Conservation (phyloP, 2,329 filamentous ascomycete species). For the Pseudogymnoascus sp. region DNA sequence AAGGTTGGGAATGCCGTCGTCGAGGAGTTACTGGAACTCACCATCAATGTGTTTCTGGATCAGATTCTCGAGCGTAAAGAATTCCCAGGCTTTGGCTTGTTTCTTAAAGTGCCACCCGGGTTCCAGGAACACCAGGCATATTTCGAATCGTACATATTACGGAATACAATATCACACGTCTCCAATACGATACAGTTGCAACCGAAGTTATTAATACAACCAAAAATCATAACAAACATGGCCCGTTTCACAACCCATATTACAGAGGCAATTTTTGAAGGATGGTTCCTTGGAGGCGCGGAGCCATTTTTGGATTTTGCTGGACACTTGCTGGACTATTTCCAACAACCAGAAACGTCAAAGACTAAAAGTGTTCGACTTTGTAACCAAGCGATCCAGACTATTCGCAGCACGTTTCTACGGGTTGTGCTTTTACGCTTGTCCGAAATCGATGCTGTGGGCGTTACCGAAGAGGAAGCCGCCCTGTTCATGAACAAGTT, state of each 20-base stretch:
- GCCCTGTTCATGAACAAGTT: constrained; percentile 74
- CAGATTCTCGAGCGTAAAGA: constrained; percentile 82
- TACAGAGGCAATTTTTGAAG: constrained; percentile 86
- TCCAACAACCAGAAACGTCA: constrained; percentile 77
- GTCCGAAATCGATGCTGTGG: constrained; percentile 69
- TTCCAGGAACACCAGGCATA: constrained; percentile 93
- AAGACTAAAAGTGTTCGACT: constrained; percentile 81
- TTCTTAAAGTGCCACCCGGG: constrained; percentile 80
- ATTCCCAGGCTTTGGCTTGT: constrained; percentile 79
- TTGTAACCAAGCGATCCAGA: constrained; percentile 73
- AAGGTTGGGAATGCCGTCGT: constrained; percentile 62
- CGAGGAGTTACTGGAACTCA: constrained; percentile 68
- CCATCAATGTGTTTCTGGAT: constrained; percentile 74
- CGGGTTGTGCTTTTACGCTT: constrained; percentile 72
- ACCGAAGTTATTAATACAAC: constrained; percentile 67
- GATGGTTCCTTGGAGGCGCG: constrained; percentile 89
- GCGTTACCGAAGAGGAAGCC: constrained; percentile 53
- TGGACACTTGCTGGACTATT: constrained; percentile 76
- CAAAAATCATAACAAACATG: constrained; percentile 78
- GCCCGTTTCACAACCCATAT: constrained; percentile 74
- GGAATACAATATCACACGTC: constrained; percentile 64
- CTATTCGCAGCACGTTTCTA: constrained; percentile 70
- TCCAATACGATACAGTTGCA: constrained; percentile 63
- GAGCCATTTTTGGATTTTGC: constrained; percentile 78
- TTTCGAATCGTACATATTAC: constrained; percentile 84